Evolutionary conservation across 257 asterid genomes (phyloP).

Genomic region (Nicotiana sylvestris): DNA sequence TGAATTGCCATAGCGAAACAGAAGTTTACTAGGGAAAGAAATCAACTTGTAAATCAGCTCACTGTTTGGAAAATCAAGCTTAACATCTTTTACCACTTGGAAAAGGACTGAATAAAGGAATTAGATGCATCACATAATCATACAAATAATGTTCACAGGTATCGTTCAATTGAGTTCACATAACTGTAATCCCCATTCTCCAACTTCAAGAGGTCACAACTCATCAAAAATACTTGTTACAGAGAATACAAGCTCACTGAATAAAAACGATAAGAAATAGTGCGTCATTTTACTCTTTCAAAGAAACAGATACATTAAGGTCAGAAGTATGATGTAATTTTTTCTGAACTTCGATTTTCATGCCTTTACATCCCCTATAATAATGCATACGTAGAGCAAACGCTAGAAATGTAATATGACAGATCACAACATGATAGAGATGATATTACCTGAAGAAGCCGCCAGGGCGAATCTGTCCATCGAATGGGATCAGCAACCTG

Average conservation of each 20-base stretch:
- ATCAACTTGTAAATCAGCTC: not conserved
- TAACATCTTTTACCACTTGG: not conserved
- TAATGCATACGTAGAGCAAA: too few relatives aligned
- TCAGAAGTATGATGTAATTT: too few relatives aligned
- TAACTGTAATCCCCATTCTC: not conserved
- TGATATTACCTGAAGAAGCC: conserved; percentile 73
- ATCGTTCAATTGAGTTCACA: not conserved
- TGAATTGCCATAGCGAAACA: not conserved
- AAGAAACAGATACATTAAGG: too few relatives aligned
- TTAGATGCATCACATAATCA: not conserved
- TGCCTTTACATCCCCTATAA: too few relatives aligned
- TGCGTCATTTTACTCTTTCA: too few relatives aligned
- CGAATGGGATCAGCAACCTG: conserved; percentile 73
- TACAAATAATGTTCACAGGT: not conserved
- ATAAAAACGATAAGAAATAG: not conserved
- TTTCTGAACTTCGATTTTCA: too few relatives aligned
- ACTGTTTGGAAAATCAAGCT: not conserved
- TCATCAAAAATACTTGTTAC: not conserved
- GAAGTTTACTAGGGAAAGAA: not conserved
- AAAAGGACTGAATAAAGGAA: not conserved
- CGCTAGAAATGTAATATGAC: not conserved
- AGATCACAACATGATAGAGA: not conserved
- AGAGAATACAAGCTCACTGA: not conserved
- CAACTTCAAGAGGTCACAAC: not conserved
- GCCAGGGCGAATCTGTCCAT: conserved; percentile 98